Conservation (phyloP, 2,329 filamentous ascomycete species). For the Coleophoma crateriformis region DNA sequence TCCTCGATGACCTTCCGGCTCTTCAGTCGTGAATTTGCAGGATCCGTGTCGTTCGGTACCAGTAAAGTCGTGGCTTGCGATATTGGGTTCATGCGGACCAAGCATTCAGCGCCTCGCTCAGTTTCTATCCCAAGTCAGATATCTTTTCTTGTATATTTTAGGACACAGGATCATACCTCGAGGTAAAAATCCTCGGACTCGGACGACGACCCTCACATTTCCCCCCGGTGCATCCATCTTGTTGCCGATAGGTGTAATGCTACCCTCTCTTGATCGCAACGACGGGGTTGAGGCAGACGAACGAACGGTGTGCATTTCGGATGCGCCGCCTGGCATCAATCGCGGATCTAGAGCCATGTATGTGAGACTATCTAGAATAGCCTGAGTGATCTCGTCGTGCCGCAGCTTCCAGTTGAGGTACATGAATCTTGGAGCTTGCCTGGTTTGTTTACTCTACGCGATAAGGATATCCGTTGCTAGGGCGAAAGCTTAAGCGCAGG, state of each 20-base stretch:
- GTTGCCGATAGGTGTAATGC: slow-evolving; percentile 45
- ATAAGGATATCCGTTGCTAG: slow-evolving; percentile 6
- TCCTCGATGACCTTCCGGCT: slow-evolving; percentile 75
- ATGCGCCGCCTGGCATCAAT: slow-evolving; percentile 38
- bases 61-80: slow-evolving; percentile 80
- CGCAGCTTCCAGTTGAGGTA: slow-evolving; percentile 20
- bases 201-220: slow-evolving; percentile 78
- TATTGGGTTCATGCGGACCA: slow-evolving; percentile 85
- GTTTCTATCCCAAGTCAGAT: slow-evolving; percentile 52
- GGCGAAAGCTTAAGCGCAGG: slow-evolving; percentile 1
- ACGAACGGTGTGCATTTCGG: slow-evolving; percentile 33
- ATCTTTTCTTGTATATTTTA: no score
- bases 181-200: slow-evolving; percentile 73
- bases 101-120: slow-evolving; percentile 73
- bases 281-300: slow-evolving; percentile 77
- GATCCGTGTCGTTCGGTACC: slow-evolving; percentile 55
- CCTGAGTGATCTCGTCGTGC: slow-evolving; percentile 16
- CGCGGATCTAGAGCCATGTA: slow-evolving; percentile 35
- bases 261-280: slow-evolving; percentile 65
- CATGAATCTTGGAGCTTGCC: slow-evolving; percentile 13
- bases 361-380: slow-evolving; percentile 27
- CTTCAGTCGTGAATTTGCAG: slow-evolving; percentile 51
- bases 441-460: slow-evolving; percentile 1
- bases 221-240: slow-evolving; percentile 56
- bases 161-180: slow-evolving; percentile 50